Conservation (phyloP, 352 stramenopile species). For the Pythium scleroteichum region DNA sequence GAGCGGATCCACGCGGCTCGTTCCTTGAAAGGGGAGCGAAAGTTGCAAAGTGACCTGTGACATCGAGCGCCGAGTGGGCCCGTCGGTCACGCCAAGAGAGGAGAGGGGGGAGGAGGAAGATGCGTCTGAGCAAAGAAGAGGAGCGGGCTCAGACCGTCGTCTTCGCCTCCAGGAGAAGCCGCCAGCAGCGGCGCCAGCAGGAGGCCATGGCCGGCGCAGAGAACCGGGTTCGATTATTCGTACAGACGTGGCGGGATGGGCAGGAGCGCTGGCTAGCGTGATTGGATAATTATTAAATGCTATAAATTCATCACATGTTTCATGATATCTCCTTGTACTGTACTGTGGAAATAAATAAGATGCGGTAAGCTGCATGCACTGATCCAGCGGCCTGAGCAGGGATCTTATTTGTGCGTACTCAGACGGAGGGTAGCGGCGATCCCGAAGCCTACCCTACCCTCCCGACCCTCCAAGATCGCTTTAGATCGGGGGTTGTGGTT, state of each 20-base stretch:
- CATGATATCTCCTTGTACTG: too few relatives aligned
- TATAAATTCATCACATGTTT: too few relatives aligned
- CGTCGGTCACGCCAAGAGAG: not conserved
- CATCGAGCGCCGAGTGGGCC: not conserved
- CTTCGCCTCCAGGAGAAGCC: constrained; percentile 9
- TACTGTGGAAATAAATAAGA: too few relatives aligned
- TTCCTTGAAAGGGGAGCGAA: constrained; percentile 37
- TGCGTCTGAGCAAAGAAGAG: constrained; percentile 7
- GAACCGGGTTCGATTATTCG: constrained; percentile 31
- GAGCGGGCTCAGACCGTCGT: constrained; percentile 21
- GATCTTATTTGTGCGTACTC: constrained; percentile 12
- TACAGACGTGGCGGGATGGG: constrained; percentile 11
- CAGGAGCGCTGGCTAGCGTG: too few relatives aligned
- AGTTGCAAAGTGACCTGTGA: constrained; percentile 35
- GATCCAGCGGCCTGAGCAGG: too few relatives aligned
- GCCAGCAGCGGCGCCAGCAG: too few relatives aligned
- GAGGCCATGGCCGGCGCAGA: too few relatives aligned
- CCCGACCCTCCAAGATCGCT: constrained; percentile 29
- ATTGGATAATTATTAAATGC: not conserved
- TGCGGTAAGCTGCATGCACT: too few relatives aligned
- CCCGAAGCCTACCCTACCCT: constrained; percentile 23
- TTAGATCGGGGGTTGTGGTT: constrained; percentile 24
- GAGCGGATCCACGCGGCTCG: constrained; percentile 9
- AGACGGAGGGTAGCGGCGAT: constrained; percentile 16
- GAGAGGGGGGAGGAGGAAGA: not conserved